Conservation (phyloP, 257 asterid genomes). For the Leptodermis oblonga region DNA sequence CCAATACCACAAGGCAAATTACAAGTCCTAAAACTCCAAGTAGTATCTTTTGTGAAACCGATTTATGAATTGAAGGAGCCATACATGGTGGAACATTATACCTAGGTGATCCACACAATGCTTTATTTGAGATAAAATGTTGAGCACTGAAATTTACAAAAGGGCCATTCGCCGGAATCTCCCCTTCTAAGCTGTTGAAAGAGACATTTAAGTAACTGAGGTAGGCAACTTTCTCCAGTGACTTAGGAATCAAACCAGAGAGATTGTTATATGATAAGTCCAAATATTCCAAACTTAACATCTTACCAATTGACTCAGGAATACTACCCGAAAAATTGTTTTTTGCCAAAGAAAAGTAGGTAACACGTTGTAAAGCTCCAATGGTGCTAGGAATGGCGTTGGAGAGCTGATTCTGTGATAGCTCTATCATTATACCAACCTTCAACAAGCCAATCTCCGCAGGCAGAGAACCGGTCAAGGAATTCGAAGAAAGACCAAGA, state of each 20-base stretch:
- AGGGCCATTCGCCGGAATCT: background rate
- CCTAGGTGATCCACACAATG: too few species aligned
- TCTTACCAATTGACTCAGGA: background rate
- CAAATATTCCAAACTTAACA: background rate
- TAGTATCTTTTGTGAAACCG: too few species aligned
- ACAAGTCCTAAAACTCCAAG: too few species aligned
- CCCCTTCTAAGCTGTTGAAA: constrained; percentile 4
- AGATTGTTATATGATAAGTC: background rate
- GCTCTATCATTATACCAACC: background rate
- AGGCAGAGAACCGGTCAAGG: background rate
- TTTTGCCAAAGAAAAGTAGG: background rate
- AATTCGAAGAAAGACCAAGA: background rate
- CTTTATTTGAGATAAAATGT: too few species aligned
- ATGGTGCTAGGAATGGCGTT: background rate
- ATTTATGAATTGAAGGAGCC: too few species aligned
- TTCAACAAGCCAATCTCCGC: background rate
- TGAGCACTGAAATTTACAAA: too few species aligned
- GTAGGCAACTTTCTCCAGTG: background rate
- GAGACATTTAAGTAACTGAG: background rate
- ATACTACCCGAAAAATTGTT: background rate
- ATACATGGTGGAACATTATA: too few species aligned
- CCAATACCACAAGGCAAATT: too few species aligned
- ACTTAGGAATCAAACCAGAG: background rate
- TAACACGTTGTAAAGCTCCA: background rate
- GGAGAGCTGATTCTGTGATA: background rate